A percentile compares a stretch with the other conserved stretches of the same genome.
Evolutionary conservation across 441 rosid genomes (phyloP).

Genomic region (Adansonia grandidieri): DNA sequence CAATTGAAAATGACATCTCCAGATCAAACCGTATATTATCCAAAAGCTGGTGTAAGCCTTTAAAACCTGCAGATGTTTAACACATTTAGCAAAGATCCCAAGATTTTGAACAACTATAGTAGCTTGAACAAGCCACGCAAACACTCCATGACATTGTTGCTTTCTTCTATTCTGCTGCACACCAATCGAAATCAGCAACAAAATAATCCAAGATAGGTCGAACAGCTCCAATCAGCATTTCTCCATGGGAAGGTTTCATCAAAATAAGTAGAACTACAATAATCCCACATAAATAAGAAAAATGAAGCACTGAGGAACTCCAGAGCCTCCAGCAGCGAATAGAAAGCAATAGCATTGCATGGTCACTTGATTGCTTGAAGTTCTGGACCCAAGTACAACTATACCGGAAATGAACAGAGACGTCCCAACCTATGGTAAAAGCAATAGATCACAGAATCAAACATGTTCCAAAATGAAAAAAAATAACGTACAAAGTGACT

Average conservation of each 20-base stretch:
- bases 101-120: conserved; percentile 35
- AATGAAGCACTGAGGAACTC: conserved; percentile 53
- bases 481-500: conserved; percentile 38
- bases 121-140: conserved; percentile 67
- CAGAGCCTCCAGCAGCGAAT: conserved; percentile 55
- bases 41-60: conserved; percentile 43
- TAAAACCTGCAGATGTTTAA: conserved; percentile 62
- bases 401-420: conserved; percentile 49
- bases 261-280: conserved; percentile 52
- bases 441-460: conserved; percentile 74
- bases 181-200: conserved; percentile 68
- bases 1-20: conserved; percentile 44
- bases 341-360: conserved; percentile 51
- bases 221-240: conserved; percentile 70
- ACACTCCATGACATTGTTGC: conserved; percentile 63
- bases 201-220: conserved; percentile 55
- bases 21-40: conserved; percentile 33
- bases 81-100: conserved; percentile 49
- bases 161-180: conserved; percentile 70
- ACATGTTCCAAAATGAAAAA: conserved; percentile 42
- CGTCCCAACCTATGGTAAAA: conserved; percentile 67
- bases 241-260: conserved; percentile 67
- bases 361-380: conserved; percentile 63
- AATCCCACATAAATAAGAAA: conserved; percentile 40
- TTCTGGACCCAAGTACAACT: conserved; percentile 55